Percentiles rank a stretch among this genome's conserved stretches.
Conservation (phyloP, 2,329 filamentous ascomycete genomes). For the Neonectria sp. region DNA sequence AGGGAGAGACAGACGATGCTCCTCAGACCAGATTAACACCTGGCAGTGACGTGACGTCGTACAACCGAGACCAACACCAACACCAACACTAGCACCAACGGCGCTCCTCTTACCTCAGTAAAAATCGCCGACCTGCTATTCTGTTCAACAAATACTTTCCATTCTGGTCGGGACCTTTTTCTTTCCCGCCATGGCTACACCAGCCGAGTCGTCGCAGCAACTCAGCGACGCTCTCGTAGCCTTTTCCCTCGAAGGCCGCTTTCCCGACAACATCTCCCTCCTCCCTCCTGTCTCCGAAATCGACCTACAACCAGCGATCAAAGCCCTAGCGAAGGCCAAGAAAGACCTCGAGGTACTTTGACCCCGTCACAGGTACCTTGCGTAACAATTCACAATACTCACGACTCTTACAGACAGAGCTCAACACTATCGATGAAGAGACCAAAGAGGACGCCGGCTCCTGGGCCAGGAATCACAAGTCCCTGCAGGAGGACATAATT, state of each 20-base stretch:
- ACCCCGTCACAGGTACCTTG: conserved; percentile 6
- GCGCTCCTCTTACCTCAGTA: not conserved
- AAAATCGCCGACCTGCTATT: conserved; percentile 4
- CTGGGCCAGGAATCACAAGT: conserved; percentile 89
- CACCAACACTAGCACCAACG: conserved; percentile 7
- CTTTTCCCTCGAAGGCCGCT: conserved; percentile 58
- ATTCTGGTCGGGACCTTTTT: not conserved
- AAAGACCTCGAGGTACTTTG: conserved; percentile 56
- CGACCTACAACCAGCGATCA: conserved; percentile 57
- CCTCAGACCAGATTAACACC: conserved; percentile 1
- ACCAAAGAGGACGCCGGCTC: conserved; percentile 84
- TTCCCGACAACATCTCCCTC: conserved; percentile 57
- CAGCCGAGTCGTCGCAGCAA: conserved; percentile 47
- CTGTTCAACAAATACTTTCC: not conserved
- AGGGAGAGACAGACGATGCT: conserved; percentile 14
- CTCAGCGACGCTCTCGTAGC: conserved; percentile 58
- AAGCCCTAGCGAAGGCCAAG: conserved; percentile 55
- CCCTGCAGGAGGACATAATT: conserved; percentile 88
- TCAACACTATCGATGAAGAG: conserved; percentile 82
- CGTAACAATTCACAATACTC: conserved; percentile 33
- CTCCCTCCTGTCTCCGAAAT: conserved; percentile 56
- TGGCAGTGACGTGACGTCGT: conserved; percentile 29
- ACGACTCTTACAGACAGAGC: conserved; percentile 65
- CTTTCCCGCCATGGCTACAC: conserved; percentile 49
- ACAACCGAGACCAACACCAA: conserved; percentile 3